Evolutionary conservation across 495 filamentous ascomycete species (phyloP).

Genomic region (Aspergillus diversus): DNA sequence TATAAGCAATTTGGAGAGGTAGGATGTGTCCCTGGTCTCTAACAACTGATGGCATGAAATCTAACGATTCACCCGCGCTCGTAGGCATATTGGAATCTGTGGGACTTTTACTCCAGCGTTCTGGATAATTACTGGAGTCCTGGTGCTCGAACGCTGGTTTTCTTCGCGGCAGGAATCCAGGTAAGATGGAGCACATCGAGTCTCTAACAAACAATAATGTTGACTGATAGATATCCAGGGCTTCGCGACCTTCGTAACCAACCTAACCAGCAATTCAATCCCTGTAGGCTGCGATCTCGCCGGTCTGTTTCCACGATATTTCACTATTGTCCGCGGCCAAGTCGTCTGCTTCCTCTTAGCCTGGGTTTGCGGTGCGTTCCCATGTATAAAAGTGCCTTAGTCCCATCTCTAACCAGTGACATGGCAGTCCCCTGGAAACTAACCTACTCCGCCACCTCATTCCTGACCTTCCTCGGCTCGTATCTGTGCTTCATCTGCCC

Average conservation of each 20-base stretch:
- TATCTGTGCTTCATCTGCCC: slow-evolving; percentile 8
- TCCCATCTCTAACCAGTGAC: neutral
- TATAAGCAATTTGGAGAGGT: slow-evolving; percentile 13
- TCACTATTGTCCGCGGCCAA: slow-evolving; percentile 12
- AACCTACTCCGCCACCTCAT: slow-evolving; percentile 9
- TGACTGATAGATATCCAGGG: neutral
- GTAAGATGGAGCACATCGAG: neutral
- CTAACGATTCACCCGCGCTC: too few species aligned
- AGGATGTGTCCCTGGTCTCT: neutral
- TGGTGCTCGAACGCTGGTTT: slow-evolving; percentile 2
- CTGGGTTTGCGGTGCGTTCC: slow-evolving; percentile 8
- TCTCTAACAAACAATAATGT: neutral
- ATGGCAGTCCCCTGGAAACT: slow-evolving; percentile 13
- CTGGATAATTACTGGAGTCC: slow-evolving; percentile 11
- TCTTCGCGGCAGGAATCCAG: slow-evolving; percentile 11
- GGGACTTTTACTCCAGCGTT: slow-evolving; percentile 12
- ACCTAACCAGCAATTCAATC: slow-evolving; percentile 11
- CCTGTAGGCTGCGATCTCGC: slow-evolving; percentile 8
- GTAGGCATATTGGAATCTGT: slow-evolving; percentile 11
- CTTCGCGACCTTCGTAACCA: slow-evolving; percentile 11
- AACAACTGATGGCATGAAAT: neutral
- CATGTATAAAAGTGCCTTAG: neutral
- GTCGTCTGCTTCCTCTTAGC: slow-evolving; percentile 10
- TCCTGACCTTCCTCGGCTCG: slow-evolving; percentile 14
- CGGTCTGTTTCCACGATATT: slow-evolving; percentile 5